These are phyloP conservation scores for Flaveria linearis DNA, from an alignment of 129 eudicot species.

Conservation along the genomic window DNA sequence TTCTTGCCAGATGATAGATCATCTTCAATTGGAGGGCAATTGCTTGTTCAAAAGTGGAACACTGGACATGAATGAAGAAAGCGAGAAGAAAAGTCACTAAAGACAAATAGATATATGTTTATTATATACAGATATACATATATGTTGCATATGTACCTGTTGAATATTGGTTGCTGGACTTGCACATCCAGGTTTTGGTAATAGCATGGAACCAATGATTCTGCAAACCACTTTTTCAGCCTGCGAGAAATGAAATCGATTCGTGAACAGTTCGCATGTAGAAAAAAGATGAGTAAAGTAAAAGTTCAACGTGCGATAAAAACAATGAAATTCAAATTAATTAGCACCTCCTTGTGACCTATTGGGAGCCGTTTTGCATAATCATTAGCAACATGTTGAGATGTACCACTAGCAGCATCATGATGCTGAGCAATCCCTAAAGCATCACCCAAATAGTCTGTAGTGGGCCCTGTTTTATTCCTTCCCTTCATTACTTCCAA, in stretches of 20 bases:
- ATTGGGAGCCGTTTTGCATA: constrained; percentile 4
- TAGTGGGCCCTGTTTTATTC: constrained; percentile 56
- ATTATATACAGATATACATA: background rate
- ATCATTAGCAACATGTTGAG: constrained; percentile 40
- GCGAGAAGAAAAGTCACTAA: background rate
- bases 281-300: background rate
- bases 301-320: background rate
- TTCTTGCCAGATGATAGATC: constrained; percentile 63
- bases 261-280: constrained; percentile 3
- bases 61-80: constrained; percentile 44
- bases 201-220: constrained; percentile 67
- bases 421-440: constrained; percentile 92
- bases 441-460: constrained; percentile 80
- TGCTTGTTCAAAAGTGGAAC: constrained; percentile 72
- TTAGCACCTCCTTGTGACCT: constrained; percentile 14
- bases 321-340: background rate
- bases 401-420: constrained; percentile 87
- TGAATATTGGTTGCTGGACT: constrained; percentile 51
- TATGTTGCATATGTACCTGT: constrained; percentile 43
- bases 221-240: constrained; percentile 67
- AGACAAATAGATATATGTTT: background rate
- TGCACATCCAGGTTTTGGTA: constrained; percentile 44
- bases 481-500: constrained; percentile 79
- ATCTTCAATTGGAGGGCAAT: constrained; percentile 72
- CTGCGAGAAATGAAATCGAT: constrained; percentile 37